A percentile compares a stretch with the other conserved stretches of the same genome.
phyloP scores from a whole-genome alignment of 2,329 filamentous ascomycete genomes.

The Penicillium sp. region DNA sequence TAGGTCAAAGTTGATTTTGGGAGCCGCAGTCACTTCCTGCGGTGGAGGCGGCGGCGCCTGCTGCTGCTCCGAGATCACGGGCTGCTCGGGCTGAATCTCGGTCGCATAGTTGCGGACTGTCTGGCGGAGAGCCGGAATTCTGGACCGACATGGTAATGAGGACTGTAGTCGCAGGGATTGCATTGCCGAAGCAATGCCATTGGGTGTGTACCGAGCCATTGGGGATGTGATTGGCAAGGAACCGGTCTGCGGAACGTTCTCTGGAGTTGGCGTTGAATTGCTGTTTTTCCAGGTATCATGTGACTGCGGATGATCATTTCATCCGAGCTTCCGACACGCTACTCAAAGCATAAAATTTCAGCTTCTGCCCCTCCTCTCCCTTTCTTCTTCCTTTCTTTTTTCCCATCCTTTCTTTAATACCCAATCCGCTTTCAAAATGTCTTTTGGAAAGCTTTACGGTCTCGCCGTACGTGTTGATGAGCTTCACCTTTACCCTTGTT shows the following conservation, averaged over 20 bases:
- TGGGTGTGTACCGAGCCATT: slow-evolving; percentile 42
- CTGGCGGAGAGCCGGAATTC: slow-evolving; percentile 17
- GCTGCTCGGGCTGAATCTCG: slow-evolving; percentile 13
- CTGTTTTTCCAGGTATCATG: slow-evolving; percentile 25
- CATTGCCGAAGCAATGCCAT: slow-evolving; percentile 36
- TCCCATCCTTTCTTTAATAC: slow-evolving; percentile 14
- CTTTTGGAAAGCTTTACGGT: slow-evolving; percentile 97
- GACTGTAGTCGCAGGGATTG: slow-evolving; percentile 31
- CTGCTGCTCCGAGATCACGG: not conserved
- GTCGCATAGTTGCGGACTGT: slow-evolving; percentile 31
- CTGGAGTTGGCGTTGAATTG: slow-evolving; percentile 2
- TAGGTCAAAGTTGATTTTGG: slow-evolving; percentile 35
- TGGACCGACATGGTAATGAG: slow-evolving; percentile 29
- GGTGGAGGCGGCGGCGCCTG: not conserved
- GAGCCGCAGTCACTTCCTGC: slow-evolving; percentile 25
- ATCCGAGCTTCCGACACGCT: slow-evolving; percentile 18
- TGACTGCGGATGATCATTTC: slow-evolving; percentile 20
- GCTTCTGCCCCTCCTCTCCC: slow-evolving; percentile 18
- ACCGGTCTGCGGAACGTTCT: slow-evolving; percentile 1
- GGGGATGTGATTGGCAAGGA: slow-evolving; percentile 2
- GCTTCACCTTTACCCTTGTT: not conserved
- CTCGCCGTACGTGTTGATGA: slow-evolving; percentile 62
- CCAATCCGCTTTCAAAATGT: slow-evolving; percentile 62
- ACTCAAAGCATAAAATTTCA: slow-evolving; percentile 24
- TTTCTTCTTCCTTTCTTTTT: slow-evolving; percentile 9